These are phyloP conservation scores for Prunus salicina DNA, from an alignment of 306 rosid species.

Conservation along the genomic window DNA sequence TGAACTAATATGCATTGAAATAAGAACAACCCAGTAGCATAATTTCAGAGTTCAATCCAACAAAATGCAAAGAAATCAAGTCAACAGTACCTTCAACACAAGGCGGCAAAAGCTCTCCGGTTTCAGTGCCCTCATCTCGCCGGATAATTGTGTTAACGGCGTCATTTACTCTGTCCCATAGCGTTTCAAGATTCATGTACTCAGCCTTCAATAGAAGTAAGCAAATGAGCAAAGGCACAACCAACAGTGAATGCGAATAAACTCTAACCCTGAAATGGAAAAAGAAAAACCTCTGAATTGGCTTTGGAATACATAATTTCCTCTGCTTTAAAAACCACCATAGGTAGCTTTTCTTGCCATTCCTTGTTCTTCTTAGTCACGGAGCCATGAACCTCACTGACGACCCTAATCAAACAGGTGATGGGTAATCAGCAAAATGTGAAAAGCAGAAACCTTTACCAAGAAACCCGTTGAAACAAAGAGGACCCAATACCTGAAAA, in stretches of 20 bases:
- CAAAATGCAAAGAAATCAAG: conserved; percentile 9
- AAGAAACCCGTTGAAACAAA: conserved; percentile 9
- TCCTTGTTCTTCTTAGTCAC: conserved; percentile 86
- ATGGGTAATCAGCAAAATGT: conserved; percentile 58
- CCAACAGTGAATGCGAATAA: conserved; percentile 13
- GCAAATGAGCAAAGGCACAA: conserved; percentile 17
- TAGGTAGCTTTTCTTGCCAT: conserved; percentile 91
- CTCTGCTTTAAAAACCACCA: conserved; percentile 89
- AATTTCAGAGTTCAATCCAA: conserved; percentile 27
- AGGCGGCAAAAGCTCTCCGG: conserved; percentile 90
- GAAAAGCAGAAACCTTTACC: neutral
- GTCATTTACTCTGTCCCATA: conserved; percentile 93
- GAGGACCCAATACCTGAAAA: conserved; percentile 80
- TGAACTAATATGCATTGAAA: neutral
- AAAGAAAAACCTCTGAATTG: conserved; percentile 74
- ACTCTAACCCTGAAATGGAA: conserved; percentile 13
- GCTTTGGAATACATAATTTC: conserved; percentile 99
- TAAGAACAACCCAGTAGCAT: conserved; percentile 17
- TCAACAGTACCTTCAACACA: conserved; percentile 87
- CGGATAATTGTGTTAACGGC: conserved; percentile 94
- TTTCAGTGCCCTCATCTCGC: conserved; percentile 83
- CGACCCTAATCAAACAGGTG: conserved; percentile 93
- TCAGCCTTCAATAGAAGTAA: conserved; percentile 63
- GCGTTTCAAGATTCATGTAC: conserved; percentile 70
- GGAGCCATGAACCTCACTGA: conserved; percentile 60